These are phyloP conservation scores for Dichotomopilus funicola DNA, from an alignment of 2,329 filamentous ascomycete genomes.

Conservation along the genomic window DNA sequence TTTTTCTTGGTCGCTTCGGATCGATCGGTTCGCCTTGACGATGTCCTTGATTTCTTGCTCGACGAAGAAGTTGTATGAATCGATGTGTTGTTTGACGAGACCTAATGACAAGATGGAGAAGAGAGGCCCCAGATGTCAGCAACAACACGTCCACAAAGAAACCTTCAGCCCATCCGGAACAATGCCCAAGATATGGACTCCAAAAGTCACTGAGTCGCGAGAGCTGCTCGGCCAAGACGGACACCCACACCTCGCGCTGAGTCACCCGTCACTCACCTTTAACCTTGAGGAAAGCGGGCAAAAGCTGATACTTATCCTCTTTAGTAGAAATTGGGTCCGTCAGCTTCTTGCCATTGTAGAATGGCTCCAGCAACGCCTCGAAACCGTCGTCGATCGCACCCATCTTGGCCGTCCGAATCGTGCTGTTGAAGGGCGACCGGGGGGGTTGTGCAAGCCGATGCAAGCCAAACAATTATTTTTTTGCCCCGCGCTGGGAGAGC, in stretches of 20 bases:
- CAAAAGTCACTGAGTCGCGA: not conserved
- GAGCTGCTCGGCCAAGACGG: not conserved
- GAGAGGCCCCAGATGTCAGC: not conserved
- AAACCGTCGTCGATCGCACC: slow-evolving; percentile 55
- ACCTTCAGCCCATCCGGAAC: no score
- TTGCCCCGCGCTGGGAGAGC: slow-evolving; percentile 15
- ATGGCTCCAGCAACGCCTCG: slow-evolving; percentile 59
- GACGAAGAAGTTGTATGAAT: slow-evolving; percentile 98
- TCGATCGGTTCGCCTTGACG: slow-evolving; percentile 79
- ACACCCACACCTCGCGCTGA: no score
- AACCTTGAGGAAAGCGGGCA: slow-evolving; percentile 96
- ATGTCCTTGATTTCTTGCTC: slow-evolving; percentile 97
- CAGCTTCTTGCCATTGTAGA: slow-evolving; percentile 62
- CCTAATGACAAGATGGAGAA: slow-evolving; percentile 23
- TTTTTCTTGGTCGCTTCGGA: slow-evolving; percentile 87
- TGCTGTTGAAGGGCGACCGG: slow-evolving; percentile 14
- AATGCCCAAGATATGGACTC: no score
- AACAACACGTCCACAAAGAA: no score
- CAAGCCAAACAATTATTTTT: slow-evolving; percentile 16
- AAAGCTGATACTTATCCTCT: slow-evolving; percentile 91
- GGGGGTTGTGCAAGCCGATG: not conserved
- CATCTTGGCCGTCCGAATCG: slow-evolving; percentile 35
- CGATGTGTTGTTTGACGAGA: slow-evolving; percentile 58
- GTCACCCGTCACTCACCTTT: slow-evolving; percentile 52
- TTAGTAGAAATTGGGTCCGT: slow-evolving; percentile 58